Evolutionary conservation across 495 filamentous ascomycete genomes (phyloP), one percentile per base, ranked within the genome.

Genomic region (Aspergillus biplanus): DNA sequence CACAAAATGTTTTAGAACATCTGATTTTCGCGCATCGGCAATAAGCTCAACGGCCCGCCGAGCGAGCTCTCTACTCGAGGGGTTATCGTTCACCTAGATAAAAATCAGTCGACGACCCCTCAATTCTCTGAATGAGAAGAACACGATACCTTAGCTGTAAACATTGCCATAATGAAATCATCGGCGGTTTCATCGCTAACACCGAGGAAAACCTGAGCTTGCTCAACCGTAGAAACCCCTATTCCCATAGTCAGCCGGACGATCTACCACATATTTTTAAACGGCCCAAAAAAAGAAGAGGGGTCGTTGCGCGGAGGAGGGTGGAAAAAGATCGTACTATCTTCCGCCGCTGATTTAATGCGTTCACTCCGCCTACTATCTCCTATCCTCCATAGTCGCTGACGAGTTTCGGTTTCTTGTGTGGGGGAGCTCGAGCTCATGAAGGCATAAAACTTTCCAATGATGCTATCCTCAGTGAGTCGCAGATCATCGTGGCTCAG

Each of bases 141-240:
- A 39, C 8, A 47, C 16, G 52, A 35, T 71, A 85, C 83, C 78
- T 89, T 89, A 15, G 84, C 67, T 6, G 81, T 82, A 58, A 77
- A 86, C 77, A 87, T 80, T 8, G 86, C 78, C 42, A 83, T 74
- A 15, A 90, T 73, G 61, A 86, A 88, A 31, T 89, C 85, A 68
- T 90, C 87, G 0, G 75, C 62, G 6, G 79, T 83, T n/a, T 72
- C 64, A 57, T 78, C 70, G 46, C 79, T 73, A 8, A 85, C 80
- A 34, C 81, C 85, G 18, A 90, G 74, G 68, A 81, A 90, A 6
- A 82, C 70, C 16, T 87, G 72, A 5, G 87, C 87, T 69, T 89
- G 86, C 56, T 86, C 82, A 55, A 84, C 85, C 15, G 78, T 88
- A 35, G 83, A 76, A n/a, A 90, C 79, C 33, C 76, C 80, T 84